phyloP scores from a whole-genome alignment of 2,329 filamentous ascomycete species.

The Madurella fahalii region DNA sequence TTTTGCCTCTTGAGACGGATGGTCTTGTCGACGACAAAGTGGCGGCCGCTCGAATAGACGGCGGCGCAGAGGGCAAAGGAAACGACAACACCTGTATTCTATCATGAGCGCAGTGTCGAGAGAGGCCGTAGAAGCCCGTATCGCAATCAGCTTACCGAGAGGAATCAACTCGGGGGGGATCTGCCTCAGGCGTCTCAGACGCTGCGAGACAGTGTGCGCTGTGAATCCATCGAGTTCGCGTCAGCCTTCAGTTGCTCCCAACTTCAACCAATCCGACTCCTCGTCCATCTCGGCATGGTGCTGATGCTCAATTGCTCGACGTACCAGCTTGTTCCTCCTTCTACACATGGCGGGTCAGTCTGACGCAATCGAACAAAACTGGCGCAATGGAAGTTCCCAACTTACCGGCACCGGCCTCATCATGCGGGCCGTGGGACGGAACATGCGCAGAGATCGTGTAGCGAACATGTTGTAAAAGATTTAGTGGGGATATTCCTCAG shows the following conservation, averaged over 20 bases:
- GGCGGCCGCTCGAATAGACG: slow-evolving; percentile 74
- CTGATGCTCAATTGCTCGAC: slow-evolving; percentile 34
- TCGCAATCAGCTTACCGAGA: slow-evolving; percentile 64
- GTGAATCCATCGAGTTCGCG: slow-evolving; percentile 21
- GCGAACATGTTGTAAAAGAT: slow-evolving; percentile 54
- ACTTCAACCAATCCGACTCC: background rate
- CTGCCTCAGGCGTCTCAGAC: slow-evolving; percentile 81
- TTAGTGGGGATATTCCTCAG: slow-evolving; percentile 31
- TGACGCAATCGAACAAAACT: slow-evolving; percentile 25
- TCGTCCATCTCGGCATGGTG: slow-evolving; percentile 4
- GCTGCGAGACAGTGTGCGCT: slow-evolving; percentile 98
- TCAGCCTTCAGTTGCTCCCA: slow-evolving; percentile 20
- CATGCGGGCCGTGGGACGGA: slow-evolving; percentile 62
- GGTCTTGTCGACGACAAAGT: slow-evolving; percentile 86
- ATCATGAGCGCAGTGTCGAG: background rate
- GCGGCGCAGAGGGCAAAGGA: slow-evolving; percentile 78
- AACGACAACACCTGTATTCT: slow-evolving; percentile 70
- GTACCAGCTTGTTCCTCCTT: slow-evolving; percentile 65
- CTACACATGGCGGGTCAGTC: slow-evolving; percentile 41
- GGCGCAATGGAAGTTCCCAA: slow-evolving; percentile 25
- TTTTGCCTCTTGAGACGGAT: slow-evolving; percentile 78
- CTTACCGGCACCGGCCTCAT: slow-evolving; percentile 71
- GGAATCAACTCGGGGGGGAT: slow-evolving; percentile 93
- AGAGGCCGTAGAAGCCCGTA: background rate
- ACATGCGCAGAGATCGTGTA: slow-evolving; percentile 63